A percentile compares a stretch with the other conserved stretches of the same genome.
phyloP scores from a whole-genome alignment of 2,329 filamentous ascomycete genomes.

The Monosporascus sp. region DNA sequence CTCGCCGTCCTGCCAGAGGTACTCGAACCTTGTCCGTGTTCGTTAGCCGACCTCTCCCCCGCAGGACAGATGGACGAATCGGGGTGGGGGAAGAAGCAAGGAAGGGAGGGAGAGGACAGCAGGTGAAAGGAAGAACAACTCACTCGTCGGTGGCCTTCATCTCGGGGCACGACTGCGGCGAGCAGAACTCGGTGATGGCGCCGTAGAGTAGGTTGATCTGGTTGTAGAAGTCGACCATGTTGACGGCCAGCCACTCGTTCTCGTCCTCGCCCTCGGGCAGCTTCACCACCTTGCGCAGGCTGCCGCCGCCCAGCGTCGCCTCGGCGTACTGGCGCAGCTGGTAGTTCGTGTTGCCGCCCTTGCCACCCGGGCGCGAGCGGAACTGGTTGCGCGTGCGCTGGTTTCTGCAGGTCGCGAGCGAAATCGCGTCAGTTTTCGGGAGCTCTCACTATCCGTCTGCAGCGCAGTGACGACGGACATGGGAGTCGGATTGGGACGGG shows the following conservation, averaged over 20 bases:
- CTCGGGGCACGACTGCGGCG: constrained; percentile 91
- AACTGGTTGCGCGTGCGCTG: constrained; percentile 86
- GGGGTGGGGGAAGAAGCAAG: not conserved
- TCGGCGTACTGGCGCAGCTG: constrained; percentile 97
- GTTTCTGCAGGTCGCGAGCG: constrained; percentile 54
- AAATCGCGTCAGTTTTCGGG: constrained; percentile 23
- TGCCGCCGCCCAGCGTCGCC: constrained; percentile 90
- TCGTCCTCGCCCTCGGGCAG: constrained; percentile 94
- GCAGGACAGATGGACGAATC: no score
- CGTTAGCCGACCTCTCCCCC: no score
- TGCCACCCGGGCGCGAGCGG: constrained; percentile 71
- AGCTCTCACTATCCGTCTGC: not conserved
- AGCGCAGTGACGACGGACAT: no score
- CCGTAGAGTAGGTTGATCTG: constrained; percentile 99
- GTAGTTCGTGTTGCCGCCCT: constrained; percentile 80
- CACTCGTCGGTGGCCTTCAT: constrained; percentile 99
- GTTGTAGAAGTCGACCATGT: constrained; percentile 99
- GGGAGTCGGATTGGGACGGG: constrained; percentile 9
- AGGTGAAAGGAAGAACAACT: constrained; percentile 27
- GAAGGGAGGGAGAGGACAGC: not conserved
- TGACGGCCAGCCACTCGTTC: constrained; percentile 97
- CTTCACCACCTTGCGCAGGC: constrained; percentile 92
- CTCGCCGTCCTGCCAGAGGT: constrained; percentile 96
- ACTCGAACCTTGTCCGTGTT: constrained; percentile 68
- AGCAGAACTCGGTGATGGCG: constrained; percentile 98